Evolutionary conservation across 1,139 yeast genomes (phyloP), one percentile per base, ranked within the genome.

Genomic region (Hyphopichia buzzinii): DNA sequence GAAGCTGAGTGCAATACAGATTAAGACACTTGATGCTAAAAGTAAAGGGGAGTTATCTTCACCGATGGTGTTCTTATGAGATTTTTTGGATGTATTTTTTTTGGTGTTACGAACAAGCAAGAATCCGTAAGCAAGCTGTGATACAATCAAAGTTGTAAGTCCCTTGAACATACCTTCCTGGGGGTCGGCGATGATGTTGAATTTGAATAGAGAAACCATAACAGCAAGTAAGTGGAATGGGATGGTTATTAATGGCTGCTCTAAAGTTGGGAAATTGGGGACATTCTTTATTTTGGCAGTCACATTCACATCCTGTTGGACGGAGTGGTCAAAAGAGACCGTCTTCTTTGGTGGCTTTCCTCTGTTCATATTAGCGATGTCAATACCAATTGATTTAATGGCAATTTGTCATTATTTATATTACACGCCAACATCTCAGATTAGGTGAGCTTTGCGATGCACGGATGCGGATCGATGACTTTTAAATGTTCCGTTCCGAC

Each of bases 141-240:
- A 28, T 1, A 57, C 54, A 21, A 59, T 29, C 26, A 60, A 53
- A 7, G 53, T 50, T 8, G 51, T 35, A 12, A 58, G 54, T 2
- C 72, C 67, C 38, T 50, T 49, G 3, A 51, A 39, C 59, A 69
- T 48, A 1, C 57, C 57, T 4, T 41, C 43, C 33, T 45, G 44
- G 7, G 59, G 55, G 36, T 67, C 47, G 7, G 42, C 36, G 1
- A 72, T 64, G 17, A 76, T 51, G 8, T 77, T 73, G 38, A 34
- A 35, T 10, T 59, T 47, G 42, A 70, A 63, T 60, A 73, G 65
- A 15, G 66, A 66, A 29, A 52, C 55, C 17, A 73, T 42, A 8
- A 77, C 50, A 3, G 66, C 37, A 2, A 72, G 46, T 17, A 73
- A 51, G 54, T 81, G 87, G 44, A 69, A 55, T 3, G 87, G 87